Evolutionary conservation across 306 rosid species (phyloP).

Genomic region (Rosa multiflora): DNA sequence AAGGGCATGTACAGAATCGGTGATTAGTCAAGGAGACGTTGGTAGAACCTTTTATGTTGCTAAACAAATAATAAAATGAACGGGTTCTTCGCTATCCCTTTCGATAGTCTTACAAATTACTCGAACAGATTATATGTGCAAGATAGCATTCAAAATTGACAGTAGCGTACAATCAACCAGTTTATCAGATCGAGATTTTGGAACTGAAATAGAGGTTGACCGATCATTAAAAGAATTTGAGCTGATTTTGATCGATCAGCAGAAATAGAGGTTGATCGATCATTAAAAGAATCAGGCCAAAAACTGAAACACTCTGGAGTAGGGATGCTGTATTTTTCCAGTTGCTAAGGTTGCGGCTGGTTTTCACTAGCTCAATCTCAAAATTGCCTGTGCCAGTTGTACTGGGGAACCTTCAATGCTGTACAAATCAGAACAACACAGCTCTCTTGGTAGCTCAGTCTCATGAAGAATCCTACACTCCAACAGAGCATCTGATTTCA

Average conservation of each 20-base stretch:
- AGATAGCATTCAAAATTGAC: too few species aligned
- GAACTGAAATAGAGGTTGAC: neutral
- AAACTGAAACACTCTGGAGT: neutral
- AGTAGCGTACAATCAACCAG: too few species aligned
- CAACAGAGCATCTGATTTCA: neutral
- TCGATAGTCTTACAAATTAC: neutral
- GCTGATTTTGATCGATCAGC: neutral
- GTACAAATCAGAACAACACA: neutral
- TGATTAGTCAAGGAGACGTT: neutral
- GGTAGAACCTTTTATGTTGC: too few species aligned
- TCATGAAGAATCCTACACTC: too few species aligned
- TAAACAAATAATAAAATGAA: too few species aligned
- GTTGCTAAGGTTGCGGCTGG: neutral
- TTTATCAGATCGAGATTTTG: neutral
- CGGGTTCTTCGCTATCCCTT: neutral
- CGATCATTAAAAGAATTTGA: neutral
- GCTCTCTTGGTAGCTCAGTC: conserved; percentile 1
- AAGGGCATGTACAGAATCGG: neutral
- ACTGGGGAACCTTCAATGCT: neutral
- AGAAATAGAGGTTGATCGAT: neutral
- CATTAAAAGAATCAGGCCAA: neutral
- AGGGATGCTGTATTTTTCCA: neutral
- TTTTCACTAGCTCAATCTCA: neutral
- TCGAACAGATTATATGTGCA: neutral
- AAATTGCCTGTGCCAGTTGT: neutral